Percentiles rank a stretch among this genome's conserved stretches.
phyloP scores from a whole-genome alignment of 2,329 filamentous ascomycete species.

The Tolypocladium amazonense region DNA sequence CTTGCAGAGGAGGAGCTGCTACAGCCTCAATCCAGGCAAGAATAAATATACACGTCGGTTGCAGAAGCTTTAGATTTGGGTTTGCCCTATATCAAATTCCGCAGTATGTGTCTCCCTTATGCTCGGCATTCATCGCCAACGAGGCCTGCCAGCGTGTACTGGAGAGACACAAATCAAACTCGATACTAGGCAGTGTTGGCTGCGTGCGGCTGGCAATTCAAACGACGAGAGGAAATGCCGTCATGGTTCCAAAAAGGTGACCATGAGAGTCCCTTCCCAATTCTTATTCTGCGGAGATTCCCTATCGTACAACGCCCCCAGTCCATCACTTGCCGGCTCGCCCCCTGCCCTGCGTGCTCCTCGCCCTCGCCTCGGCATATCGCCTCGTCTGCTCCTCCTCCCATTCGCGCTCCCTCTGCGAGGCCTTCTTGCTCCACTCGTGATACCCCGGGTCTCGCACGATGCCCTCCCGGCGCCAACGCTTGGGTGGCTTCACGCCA shows the following conservation, averaged over 20 bases:
- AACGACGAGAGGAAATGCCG: neutral
- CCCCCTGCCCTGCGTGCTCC: neutral
- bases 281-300: neutral
- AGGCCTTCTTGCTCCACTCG: constrained; percentile 17
- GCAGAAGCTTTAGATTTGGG: neutral
- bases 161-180: neutral
- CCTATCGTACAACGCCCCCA: neutral
- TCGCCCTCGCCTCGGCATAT: constrained; percentile 13
- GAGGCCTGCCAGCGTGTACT: neutral
- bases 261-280: neutral
- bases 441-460: constrained; percentile 32
- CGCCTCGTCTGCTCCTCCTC: constrained; percentile 17
- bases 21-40: neutral
- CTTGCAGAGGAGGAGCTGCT: neutral
- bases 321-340: neutral
- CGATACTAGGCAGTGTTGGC: neutral
- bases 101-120: neutral
- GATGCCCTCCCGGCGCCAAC: constrained; percentile 47
- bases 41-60: neutral
- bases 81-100: neutral
- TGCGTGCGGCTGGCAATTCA: neutral
- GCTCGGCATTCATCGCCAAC: neutral
- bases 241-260: neutral
- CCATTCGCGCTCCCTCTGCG: constrained; percentile 14
- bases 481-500: constrained; percentile 49